Evolutionary conservation across 805 yeast genomes (phyloP).

Genomic region (Wickerhamomyces kurtzmanii): DNA sequence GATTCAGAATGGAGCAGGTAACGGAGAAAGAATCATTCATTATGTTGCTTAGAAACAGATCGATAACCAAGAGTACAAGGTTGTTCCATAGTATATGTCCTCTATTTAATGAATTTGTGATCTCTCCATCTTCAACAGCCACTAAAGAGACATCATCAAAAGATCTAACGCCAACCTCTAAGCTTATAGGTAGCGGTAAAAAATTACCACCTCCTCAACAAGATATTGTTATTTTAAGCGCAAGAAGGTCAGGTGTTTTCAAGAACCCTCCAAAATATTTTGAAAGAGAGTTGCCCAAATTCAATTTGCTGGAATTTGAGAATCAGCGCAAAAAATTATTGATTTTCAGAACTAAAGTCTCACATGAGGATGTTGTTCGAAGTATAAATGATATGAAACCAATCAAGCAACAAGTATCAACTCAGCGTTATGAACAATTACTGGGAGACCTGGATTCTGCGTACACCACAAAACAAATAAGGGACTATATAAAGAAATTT

Average conservation of each 20-base stretch:
- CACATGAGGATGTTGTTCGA: not conserved
- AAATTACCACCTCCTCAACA: constrained; percentile 1
- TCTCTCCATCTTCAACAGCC: no score
- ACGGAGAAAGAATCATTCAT: no score
- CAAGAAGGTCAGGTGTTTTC: not conserved
- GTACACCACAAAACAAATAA: constrained; percentile 9
- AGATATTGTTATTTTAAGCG: constrained; percentile 1
- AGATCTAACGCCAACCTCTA: no score
- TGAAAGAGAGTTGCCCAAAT: no score
- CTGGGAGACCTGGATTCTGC: constrained; percentile 4
- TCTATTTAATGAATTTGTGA: no score
- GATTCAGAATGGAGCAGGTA: no score
- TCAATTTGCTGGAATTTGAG: no score
- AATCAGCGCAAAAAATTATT: constrained; percentile 3
- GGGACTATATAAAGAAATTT: constrained; percentile 4
- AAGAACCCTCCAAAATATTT: no score
- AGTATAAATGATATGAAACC: constrained; percentile 7
- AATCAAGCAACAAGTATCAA: constrained; percentile 6
- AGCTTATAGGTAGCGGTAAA: constrained; percentile 1
- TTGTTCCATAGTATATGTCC: no score
- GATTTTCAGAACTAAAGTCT: not conserved
- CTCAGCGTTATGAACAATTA: constrained; percentile 10
- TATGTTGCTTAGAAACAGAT: no score
- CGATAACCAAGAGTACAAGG: no score
- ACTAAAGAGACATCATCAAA: no score